Evolutionary conservation across 2,329 filamentous ascomycete genomes (phyloP).

Genomic region (Gremmenia infestans): DNA sequence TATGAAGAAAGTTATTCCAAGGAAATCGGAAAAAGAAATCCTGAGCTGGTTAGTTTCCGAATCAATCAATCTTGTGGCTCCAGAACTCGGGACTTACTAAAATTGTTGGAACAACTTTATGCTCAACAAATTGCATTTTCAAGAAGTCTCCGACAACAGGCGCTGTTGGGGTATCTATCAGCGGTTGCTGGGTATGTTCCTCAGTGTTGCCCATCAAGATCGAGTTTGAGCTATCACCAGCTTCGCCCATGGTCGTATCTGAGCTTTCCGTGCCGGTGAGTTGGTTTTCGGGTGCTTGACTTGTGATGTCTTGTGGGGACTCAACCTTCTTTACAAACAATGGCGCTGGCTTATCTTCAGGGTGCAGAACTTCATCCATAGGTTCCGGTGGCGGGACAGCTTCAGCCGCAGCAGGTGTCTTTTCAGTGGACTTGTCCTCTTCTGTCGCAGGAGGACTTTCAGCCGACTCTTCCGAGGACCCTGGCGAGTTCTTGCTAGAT

Average conservation of each 20-base stretch:
- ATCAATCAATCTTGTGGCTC: not conserved
- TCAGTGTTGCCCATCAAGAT: constrained; percentile 27
- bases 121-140: constrained; percentile 94
- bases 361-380: constrained; percentile 37
- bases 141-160: constrained; percentile 91
- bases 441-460: constrained; percentile 6
- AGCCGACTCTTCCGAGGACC: constrained; percentile 26
- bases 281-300: constrained; percentile 21
- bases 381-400: constrained; percentile 3
- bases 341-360: constrained; percentile 65
- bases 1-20: constrained; percentile 99
- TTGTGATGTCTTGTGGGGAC: constrained; percentile 7
- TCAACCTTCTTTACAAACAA: constrained; percentile 48
- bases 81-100: constrained; percentile 55
- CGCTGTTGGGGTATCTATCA: constrained; percentile 14
- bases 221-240: constrained; percentile 27
- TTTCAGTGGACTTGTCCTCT: constrained; percentile 16
- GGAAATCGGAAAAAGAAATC: constrained; percentile 98
- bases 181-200: constrained; percentile 16
- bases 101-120: constrained; percentile 92
- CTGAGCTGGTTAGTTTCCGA: constrained; percentile 40
- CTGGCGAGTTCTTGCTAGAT: constrained; percentile 14
- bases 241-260: constrained; percentile 32
- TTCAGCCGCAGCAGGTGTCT: constrained; percentile 11
- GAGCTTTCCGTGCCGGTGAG: constrained; percentile 17